These are phyloP conservation scores for Xanthoconium purpureum DNA, from an alignment of 768 basidiomycete genomes.

Conservation along the genomic window DNA sequence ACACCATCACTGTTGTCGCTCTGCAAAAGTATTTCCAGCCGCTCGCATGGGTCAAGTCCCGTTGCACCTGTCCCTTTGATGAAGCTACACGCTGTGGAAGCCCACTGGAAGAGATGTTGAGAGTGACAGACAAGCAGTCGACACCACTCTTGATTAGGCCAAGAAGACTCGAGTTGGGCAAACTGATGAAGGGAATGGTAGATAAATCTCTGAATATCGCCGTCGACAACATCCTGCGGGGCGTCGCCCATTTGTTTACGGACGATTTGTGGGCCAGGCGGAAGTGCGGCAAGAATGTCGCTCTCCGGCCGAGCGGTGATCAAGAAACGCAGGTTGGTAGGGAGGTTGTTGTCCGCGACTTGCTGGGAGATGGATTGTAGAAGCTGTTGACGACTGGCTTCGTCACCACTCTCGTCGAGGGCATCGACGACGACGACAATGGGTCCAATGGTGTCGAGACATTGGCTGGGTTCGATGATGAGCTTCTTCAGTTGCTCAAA, in stretches of 20 bases:
- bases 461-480: too few species aligned
- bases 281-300: too few species aligned
- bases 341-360: not conserved
- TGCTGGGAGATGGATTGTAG: not conserved
- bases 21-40: not conserved
- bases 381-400: not conserved
- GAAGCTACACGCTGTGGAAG: too few species aligned
- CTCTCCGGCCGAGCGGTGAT: too few species aligned
- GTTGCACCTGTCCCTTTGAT: not conserved
- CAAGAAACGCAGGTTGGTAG: not conserved
- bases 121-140: not conserved
- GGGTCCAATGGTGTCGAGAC: too few species aligned
- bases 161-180: too few species aligned
- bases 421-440: too few species aligned
- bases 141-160: not conserved
- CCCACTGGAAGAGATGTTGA: not conserved
- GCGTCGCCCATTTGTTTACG: not conserved
- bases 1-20: not conserved
- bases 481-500: too few species aligned
- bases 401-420: not conserved
- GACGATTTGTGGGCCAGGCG: not conserved
- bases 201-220: not conserved
- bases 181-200: not conserved
- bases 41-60: not conserved
- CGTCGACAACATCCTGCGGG: not conserved